Conservation (phyloP, 305 asterid species). For the Withania somnifera region DNA sequence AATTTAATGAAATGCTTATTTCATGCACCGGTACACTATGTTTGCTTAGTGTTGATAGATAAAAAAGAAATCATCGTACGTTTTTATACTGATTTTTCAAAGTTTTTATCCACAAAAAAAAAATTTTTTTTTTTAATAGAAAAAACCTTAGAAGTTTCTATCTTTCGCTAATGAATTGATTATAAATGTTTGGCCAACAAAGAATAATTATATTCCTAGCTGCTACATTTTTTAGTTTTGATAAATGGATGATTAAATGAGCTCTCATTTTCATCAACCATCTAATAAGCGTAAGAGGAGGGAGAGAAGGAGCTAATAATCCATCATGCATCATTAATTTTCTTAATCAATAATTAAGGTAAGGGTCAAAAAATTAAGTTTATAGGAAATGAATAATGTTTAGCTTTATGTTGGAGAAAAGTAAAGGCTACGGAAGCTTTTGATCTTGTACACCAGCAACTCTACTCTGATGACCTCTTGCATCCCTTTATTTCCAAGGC, state of each 20-base stretch:
- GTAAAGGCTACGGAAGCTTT: conserved; percentile 6
- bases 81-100: background rate
- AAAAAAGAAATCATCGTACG: too few species aligned
- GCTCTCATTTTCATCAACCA: background rate
- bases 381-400: background rate
- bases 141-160: background rate
- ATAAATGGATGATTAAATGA: background rate
- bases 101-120: background rate
- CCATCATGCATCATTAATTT: background rate
- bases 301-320: background rate
- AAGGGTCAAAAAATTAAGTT: background rate
- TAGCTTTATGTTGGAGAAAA: conserved; percentile 6
- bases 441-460: background rate
- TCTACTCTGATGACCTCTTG: too few species aligned
- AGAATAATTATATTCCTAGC: background rate
- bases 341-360: background rate
- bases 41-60: too few species aligned
- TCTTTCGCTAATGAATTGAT: background rate
- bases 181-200: background rate
- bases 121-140: background rate
- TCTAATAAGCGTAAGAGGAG: too few species aligned
- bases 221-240: background rate
- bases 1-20: background rate
- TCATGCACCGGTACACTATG: too few species aligned
- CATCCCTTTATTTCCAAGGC: too few species aligned